phyloP scores from a whole-genome alignment of 805 yeast genomes.

The Wickerhamiella lipophila region DNA sequence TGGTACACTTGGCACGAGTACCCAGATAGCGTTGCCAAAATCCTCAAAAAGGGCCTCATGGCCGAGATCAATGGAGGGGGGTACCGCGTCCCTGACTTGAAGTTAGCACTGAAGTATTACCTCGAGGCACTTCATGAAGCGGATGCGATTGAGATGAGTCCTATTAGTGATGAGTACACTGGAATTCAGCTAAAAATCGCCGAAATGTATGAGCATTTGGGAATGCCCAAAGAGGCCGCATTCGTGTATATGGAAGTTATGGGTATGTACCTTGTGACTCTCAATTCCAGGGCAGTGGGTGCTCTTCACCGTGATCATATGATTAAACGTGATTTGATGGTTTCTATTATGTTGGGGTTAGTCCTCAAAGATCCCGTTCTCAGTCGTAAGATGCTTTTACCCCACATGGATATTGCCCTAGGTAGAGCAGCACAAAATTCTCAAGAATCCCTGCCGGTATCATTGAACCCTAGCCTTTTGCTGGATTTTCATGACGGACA shows the following conservation, averaged over 20 bases:
- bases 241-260: slow-evolving; percentile 50
- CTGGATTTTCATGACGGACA: slow-evolving; percentile 17
- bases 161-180: slow-evolving; percentile 66
- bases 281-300: slow-evolving; percentile 35
- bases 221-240: slow-evolving; percentile 49
- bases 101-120: slow-evolving; percentile 57
- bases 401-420: slow-evolving; percentile 48
- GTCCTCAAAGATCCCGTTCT: slow-evolving; percentile 33
- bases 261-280: slow-evolving; percentile 40
- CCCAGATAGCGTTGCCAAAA: slow-evolving; percentile 56
- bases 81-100: slow-evolving; percentile 39
- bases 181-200: slow-evolving; percentile 81
- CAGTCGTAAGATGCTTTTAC: slow-evolving; percentile 43
- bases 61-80: slow-evolving; percentile 63
- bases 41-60: slow-evolving; percentile 64
- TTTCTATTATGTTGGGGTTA: slow-evolving; percentile 37
- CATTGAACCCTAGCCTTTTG: slow-evolving; percentile 13
- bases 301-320: slow-evolving; percentile 39
- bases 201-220: slow-evolving; percentile 69
- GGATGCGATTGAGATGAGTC: slow-evolving; percentile 41
- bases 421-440: slow-evolving; percentile 31
- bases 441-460: slow-evolving; percentile 21
- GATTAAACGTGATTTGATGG: slow-evolving; percentile 57
- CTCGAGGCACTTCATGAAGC: slow-evolving; percentile 61
- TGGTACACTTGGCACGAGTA: slow-evolving; percentile 26